These are phyloP conservation scores for Pseudogymnoascus sp. DNA, from an alignment of 2,329 filamentous ascomycete species.

Conservation along the genomic window DNA sequence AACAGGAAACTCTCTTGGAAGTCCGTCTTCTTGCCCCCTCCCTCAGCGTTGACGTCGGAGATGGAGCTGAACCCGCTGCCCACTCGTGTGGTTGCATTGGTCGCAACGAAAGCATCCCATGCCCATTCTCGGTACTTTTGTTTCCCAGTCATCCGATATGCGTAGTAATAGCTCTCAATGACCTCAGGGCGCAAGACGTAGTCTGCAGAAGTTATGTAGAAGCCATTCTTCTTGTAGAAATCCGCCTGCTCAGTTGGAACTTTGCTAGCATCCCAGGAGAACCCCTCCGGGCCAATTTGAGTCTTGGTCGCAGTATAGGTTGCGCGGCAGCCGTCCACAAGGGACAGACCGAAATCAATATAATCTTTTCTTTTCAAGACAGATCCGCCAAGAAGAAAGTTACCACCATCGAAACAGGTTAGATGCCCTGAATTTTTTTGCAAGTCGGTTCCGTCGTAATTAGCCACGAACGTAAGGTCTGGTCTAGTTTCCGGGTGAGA, in stretches of 20 bases:
- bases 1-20: slow-evolving; percentile 85
- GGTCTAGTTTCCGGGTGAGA: slow-evolving; percentile 59
- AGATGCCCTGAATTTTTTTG: slow-evolving; percentile 45
- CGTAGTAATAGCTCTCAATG: slow-evolving; percentile 79
- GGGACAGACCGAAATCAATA: slow-evolving; percentile 63
- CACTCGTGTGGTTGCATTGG: slow-evolving; percentile 55
- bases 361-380: slow-evolving; percentile 60
- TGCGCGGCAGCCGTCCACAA: slow-evolving; percentile 65
- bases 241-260: slow-evolving; percentile 38
- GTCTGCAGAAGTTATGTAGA: slow-evolving; percentile 53
- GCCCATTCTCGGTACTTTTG: slow-evolving; percentile 74
- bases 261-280: slow-evolving; percentile 50
- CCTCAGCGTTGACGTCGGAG: slow-evolving; percentile 53
- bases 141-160: slow-evolving; percentile 71
- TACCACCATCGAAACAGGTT: slow-evolving; percentile 78
- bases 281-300: slow-evolving; percentile 68
- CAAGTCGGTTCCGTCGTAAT: slow-evolving; percentile 42
- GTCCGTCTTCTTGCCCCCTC: slow-evolving; percentile 56
- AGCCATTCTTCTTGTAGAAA: slow-evolving; percentile 63
- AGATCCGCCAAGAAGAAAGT: slow-evolving; percentile 73
- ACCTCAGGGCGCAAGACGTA: slow-evolving; percentile 76
- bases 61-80: slow-evolving; percentile 62
- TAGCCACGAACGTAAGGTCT: slow-evolving; percentile 65
- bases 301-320: slow-evolving; percentile 65
- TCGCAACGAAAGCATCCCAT: slow-evolving; percentile 67